Percentiles rank a stretch among this genome's conserved stretches.
phyloP scores from a whole-genome alignment of 2,329 filamentous ascomycete species.

The Monosporascus sp. region DNA sequence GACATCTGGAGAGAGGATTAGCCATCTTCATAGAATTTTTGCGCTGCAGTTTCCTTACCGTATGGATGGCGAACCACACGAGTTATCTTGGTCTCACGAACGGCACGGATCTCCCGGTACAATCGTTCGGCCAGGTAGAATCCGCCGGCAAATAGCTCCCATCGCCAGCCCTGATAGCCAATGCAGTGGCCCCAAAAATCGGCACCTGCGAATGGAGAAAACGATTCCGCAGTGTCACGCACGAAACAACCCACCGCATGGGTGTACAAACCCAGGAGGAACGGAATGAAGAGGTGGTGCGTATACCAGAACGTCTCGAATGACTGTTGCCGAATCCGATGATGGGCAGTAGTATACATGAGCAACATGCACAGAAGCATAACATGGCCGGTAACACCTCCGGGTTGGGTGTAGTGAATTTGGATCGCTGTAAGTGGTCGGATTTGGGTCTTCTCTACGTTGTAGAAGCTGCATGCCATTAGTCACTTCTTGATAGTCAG shows the following conservation, averaged over 20 bases:
- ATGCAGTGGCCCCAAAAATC: conserved; percentile 89
- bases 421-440: conserved; percentile 75
- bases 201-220: conserved; percentile 79
- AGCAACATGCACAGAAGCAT: conserved; percentile 99
- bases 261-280: conserved; percentile 88
- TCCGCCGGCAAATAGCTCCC: conserved; percentile 83
- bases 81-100: conserved; percentile 81
- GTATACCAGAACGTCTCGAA: conserved; percentile 99
- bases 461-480: conserved; percentile 67
- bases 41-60: conserved; percentile 46
- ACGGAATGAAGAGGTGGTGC: conserved; percentile 96
- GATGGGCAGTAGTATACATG: conserved; percentile 94
- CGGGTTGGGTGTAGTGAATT: conserved; percentile 85
- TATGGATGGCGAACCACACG: conserved; percentile 95
- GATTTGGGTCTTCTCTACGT: conserved; percentile 81
- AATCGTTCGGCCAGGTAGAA: conserved; percentile 84
- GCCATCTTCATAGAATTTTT: conserved; percentile 1
- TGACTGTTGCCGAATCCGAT: conserved; percentile 90
- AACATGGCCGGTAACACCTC: conserved; percentile 90
- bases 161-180: conserved; percentile 94
- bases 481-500: conserved; percentile 13
- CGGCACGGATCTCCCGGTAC: conserved; percentile 82
- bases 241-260: conserved; percentile 97
- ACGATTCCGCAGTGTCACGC: conserved; percentile 64
- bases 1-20: conserved; percentile 55